Percentiles rank a stretch among this genome's conserved stretches.
phyloP scores from a whole-genome alignment of 2,329 filamentous ascomycete genomes.

The Lachnellula willkommii region DNA sequence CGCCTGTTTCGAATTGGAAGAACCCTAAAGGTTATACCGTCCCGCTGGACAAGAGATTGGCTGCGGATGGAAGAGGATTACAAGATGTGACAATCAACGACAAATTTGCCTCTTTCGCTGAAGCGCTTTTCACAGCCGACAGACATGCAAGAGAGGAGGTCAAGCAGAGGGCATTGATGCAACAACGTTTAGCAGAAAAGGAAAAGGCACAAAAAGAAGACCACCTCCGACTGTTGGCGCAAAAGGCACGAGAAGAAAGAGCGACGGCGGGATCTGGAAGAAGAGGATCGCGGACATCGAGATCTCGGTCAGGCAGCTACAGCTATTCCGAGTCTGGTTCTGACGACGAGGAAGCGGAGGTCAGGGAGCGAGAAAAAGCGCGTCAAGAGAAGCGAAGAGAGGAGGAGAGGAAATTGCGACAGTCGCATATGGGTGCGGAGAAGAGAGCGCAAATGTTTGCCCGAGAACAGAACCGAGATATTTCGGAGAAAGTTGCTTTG shows the following conservation, averaged over 20 bases:
- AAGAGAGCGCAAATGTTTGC: conserved; percentile 88
- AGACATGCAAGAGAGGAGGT: conserved; percentile 94
- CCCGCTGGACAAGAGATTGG: conserved; percentile 88
- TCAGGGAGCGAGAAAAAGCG: conserved; percentile 69
- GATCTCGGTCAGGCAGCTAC: conserved; percentile 45
- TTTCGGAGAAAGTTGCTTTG: conserved; percentile 92
- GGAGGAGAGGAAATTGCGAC: conserved; percentile 81
- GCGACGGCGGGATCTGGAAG: conserved; percentile 47
- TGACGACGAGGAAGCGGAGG: conserved; percentile 53
- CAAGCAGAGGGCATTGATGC: conserved; percentile 86
- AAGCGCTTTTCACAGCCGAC: conserved; percentile 90
- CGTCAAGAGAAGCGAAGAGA: conserved; percentile 75
- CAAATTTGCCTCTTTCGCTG: conserved; percentile 94
- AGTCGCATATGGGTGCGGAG: conserved; percentile 94
- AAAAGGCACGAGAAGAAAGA: conserved; percentile 84
- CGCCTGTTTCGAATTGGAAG: conserved; percentile 97
- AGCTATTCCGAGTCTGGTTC: conserved; percentile 44
- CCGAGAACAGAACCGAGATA: conserved; percentile 91
- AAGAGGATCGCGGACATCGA: conserved; percentile 32
- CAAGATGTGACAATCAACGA: conserved; percentile 97
- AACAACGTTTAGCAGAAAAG: conserved; percentile 92
- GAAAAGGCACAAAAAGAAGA: conserved; percentile 95
- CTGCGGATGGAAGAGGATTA: conserved; percentile 83
- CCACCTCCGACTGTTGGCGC: conserved; percentile 77
- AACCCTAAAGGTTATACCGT: conserved; percentile 98